Evolutionary conservation across 192 early-diverging fungal species (phyloP).

Genomic region (Backusella liffmaniae): DNA sequence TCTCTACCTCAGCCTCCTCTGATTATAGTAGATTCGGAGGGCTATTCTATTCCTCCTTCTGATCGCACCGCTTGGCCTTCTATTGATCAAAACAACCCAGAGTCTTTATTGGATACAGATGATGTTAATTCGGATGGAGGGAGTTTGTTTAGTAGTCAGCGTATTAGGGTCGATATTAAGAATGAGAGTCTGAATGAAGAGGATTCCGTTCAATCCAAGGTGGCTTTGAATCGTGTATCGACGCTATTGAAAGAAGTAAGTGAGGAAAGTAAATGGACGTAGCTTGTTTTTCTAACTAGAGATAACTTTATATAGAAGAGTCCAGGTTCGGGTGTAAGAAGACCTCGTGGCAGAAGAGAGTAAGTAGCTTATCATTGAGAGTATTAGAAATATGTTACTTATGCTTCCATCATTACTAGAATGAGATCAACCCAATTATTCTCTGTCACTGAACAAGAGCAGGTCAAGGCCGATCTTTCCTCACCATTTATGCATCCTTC

Average conservation of each 20-base stretch:
- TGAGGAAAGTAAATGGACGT: no score
- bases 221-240: constrained; percentile 35
- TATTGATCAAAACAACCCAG: constrained; percentile 3
- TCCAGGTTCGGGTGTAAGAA: constrained; percentile 12
- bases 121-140: constrained; percentile 16
- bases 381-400: background rate
- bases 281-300: no score
- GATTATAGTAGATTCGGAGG: constrained; percentile 46
- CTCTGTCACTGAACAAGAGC: constrained; percentile 12
- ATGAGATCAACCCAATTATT: constrained; percentile 9
- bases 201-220: constrained; percentile 22
- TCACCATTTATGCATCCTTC: background rate
- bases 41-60: constrained; percentile 51
- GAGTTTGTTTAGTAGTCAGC: constrained; percentile 19
- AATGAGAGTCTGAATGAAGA: constrained; percentile 27
- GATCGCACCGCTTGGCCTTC: constrained; percentile 39
- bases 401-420: background rate
- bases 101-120: constrained; percentile 16
- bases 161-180: constrained; percentile 44
- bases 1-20: constrained; percentile 26
- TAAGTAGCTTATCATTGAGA: constrained; percentile 3
- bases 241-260: constrained; percentile 36
- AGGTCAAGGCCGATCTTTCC: background rate
- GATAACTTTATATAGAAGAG: constrained; percentile 17
- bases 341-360: constrained; percentile 40